Percentiles rank a stretch among this genome's conserved stretches.
Conservation (phyloP, 768 basidiomycete genomes). For the Chlorophyllum brunneum region DNA sequence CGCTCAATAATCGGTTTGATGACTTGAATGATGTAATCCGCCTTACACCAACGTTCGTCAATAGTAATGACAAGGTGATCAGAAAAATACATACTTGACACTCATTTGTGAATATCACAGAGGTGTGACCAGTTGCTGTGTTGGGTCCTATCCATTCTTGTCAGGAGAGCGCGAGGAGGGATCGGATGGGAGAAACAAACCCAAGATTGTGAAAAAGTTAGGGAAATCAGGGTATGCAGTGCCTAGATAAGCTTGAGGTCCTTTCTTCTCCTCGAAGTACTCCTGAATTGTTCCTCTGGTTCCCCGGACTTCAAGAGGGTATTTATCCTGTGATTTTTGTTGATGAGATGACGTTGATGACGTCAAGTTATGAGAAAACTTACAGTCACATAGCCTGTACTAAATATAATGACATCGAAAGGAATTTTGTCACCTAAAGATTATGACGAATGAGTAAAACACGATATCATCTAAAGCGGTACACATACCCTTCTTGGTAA, state of each 20-base stretch:
- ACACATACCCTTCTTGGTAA: constrained; percentile 33
- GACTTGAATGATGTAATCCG: constrained; percentile 36
- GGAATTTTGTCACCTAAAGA: constrained; percentile 26
- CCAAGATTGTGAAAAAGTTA: constrained; percentile 38
- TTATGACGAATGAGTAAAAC: background rate
- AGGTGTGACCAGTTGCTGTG: constrained; percentile 39
- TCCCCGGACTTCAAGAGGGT: constrained; percentile 30
- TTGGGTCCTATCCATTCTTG: constrained; percentile 34
- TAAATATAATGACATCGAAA: constrained; percentile 37
- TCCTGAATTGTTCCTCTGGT: constrained; percentile 30
- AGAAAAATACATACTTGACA: constrained; percentile 28
- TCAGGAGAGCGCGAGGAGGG: background rate
- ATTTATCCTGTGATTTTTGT: constrained; percentile 23
- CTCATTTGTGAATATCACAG: constrained; percentile 40
- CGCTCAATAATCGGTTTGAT: constrained; percentile 36
- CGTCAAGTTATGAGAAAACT: background rate
- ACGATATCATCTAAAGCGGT: background rate
- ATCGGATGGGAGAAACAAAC: constrained; percentile 18
- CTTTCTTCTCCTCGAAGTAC: constrained; percentile 34
- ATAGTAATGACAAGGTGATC: background rate
- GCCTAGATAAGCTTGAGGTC: constrained; percentile 42
- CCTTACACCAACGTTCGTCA: constrained; percentile 24
- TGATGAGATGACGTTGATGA: background rate
- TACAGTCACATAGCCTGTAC: constrained; percentile 33
- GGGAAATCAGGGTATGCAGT: constrained; percentile 43